Evolutionary conservation across 2,329 filamentous ascomycete species (phyloP).

Genomic region (Pseudopithomyces chartarum): DNA sequence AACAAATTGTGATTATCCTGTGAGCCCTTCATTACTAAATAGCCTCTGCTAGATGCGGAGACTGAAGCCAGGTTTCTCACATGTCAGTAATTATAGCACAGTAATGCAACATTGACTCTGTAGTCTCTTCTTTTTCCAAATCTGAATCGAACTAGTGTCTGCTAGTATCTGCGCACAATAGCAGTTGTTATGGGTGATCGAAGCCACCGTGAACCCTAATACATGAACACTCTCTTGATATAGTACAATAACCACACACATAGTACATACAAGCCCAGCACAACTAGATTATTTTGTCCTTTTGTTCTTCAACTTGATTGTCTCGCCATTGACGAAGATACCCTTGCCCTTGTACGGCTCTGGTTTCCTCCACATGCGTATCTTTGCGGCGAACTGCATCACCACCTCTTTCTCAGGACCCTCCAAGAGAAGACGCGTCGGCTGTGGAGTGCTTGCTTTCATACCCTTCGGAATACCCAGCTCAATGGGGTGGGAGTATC

Average conservation of each 20-base stretch:
- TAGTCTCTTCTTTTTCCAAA: no score
- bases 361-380: constrained; percentile 84
- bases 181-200: background rate
- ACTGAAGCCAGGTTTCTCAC: no score
- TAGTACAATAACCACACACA: constrained; percentile 27
- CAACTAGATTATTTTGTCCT: constrained; percentile 52
- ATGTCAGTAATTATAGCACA: no score
- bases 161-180: background rate
- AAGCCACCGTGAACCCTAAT: background rate
- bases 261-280: constrained; percentile 10
- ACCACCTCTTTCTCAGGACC: constrained; percentile 84
- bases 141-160: no score
- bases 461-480: constrained; percentile 81
- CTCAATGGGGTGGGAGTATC: constrained; percentile 95
- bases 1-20: no score
- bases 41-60: no score
- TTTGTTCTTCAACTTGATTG: constrained; percentile 97
- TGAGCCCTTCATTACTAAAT: no score
- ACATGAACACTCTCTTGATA: constrained; percentile 10
- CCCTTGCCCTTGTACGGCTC: constrained; percentile 99
- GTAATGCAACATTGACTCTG: no score
- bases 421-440: constrained; percentile 88
- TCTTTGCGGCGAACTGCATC: constrained; percentile 88
- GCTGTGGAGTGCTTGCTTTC: constrained; percentile 84
- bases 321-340: constrained; percentile 97